Percentiles rank a stretch among this genome's conserved stretches.
Conservation (phyloP, 1,284 basidiomycete species). For the Pisolithus thermaeus region DNA sequence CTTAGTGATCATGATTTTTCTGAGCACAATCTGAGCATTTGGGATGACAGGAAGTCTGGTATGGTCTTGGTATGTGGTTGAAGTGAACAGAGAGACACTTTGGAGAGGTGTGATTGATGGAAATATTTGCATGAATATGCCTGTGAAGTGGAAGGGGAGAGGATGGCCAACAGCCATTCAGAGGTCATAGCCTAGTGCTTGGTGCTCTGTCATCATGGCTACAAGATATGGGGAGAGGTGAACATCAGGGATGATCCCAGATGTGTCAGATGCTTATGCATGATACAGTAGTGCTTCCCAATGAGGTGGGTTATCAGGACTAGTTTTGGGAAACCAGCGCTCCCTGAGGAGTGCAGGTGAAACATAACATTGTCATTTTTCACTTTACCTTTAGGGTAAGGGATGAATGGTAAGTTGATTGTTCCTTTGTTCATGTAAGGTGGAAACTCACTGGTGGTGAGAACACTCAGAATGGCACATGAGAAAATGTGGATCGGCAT, state of each 20-base stretch:
- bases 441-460: too few relatives aligned
- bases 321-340: background rate
- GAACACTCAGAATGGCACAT: too few relatives aligned
- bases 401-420: slow-evolving; percentile 17
- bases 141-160: slow-evolving; percentile 1
- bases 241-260: background rate
- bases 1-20: slow-evolving; percentile 9
- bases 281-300: slow-evolving; percentile 11
- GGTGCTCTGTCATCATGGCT: slow-evolving; percentile 11
- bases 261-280: slow-evolving; percentile 5
- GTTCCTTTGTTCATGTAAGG: too few relatives aligned
- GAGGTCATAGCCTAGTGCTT: slow-evolving; percentile 1
- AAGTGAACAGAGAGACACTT: slow-evolving; percentile 12
- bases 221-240: background rate
- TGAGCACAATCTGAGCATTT: slow-evolving; percentile 14
- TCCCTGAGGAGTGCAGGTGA: slow-evolving; percentile 24
- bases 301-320: background rate
- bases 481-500: too few relatives aligned
- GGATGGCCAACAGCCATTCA: slow-evolving; percentile 2
- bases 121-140: slow-evolving; percentile 10
- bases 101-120: slow-evolving; percentile 11
- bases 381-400: slow-evolving; percentile 17
- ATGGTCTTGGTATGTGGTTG: slow-evolving; percentile 12
- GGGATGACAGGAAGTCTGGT: slow-evolving; percentile 12
- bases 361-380: slow-evolving; percentile 1